These are phyloP conservation scores for Penicillium robsamsonii DNA, from an alignment of 495 filamentous ascomycete genomes.

Conservation along the genomic window DNA sequence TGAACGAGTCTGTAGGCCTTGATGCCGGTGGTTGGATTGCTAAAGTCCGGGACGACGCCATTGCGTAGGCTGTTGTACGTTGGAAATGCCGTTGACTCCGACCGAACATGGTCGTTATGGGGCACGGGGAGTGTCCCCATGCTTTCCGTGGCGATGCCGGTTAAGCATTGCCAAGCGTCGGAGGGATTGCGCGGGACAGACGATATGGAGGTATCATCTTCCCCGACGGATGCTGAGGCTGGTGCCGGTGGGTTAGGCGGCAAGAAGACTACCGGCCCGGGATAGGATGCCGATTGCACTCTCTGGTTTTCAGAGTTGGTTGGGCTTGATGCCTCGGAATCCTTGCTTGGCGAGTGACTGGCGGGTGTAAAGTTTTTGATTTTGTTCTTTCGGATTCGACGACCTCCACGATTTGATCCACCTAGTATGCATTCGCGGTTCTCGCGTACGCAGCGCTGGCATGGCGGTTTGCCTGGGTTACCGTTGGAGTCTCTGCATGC, in stretches of 20 bases:
- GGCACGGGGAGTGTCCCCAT: slow-evolving; percentile 21
- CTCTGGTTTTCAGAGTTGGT: slow-evolving; percentile 29
- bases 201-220: slow-evolving; percentile 43
- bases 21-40: slow-evolving; percentile 32
- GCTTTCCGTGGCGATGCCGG: slow-evolving; percentile 39
- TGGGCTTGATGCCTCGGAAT: slow-evolving; percentile 31
- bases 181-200: slow-evolving; percentile 48
- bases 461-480: slow-evolving; percentile 48
- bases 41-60: slow-evolving; percentile 31
- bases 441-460: slow-evolving; percentile 58
- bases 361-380: slow-evolving; percentile 41
- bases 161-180: slow-evolving; percentile 50
- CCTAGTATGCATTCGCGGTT: slow-evolving; percentile 60
- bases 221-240: slow-evolving; percentile 32
- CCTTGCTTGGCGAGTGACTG: slow-evolving; percentile 27
- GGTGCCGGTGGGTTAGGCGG: slow-evolving; percentile 35
- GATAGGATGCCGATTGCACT: slow-evolving; percentile 31
- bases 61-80: slow-evolving; percentile 32
- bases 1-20: slow-evolving; percentile 52
- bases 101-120: slow-evolving; percentile 22
- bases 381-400: slow-evolving; percentile 55
- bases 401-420: slow-evolving; percentile 59
- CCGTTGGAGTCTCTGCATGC: background rate
- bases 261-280: slow-evolving; percentile 39
- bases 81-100: slow-evolving; percentile 25